These are phyloP conservation scores for Solioccasus polychromus DNA, from an alignment of 768 basidiomycete genomes.

Conservation along the genomic window DNA sequence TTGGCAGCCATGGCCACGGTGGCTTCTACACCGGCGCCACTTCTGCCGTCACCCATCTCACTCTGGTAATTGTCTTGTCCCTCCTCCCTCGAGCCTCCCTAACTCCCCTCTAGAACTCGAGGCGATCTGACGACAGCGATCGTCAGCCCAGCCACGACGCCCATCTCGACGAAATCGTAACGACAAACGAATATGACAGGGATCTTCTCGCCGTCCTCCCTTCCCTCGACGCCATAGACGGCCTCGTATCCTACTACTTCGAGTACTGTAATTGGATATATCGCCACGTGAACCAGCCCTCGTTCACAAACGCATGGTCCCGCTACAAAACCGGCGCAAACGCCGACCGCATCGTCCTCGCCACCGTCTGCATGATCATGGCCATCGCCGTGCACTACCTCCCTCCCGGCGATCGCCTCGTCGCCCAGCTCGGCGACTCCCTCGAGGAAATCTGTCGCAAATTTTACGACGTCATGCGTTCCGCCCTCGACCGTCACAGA, in stretches of 20 bases:
- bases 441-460: slow-evolving; percentile 61
- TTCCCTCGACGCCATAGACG: slow-evolving; percentile 64
- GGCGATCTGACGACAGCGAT: slow-evolving; percentile 51
- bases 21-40: slow-evolving; percentile 82
- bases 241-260: slow-evolving; percentile 73
- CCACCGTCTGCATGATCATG: slow-evolving; percentile 73
- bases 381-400: slow-evolving; percentile 72
- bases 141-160: slow-evolving; percentile 53
- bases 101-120: slow-evolving; percentile 35
- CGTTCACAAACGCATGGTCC: slow-evolving; percentile 66
- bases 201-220: slow-evolving; percentile 71
- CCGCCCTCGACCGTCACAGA: slow-evolving; percentile 59
- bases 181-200: slow-evolving; percentile 59
- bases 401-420: slow-evolving; percentile 59
- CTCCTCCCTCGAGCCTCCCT: slow-evolving; percentile 14
- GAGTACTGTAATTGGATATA: slow-evolving; percentile 89
- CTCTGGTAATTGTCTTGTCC: slow-evolving; percentile 43
- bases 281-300: slow-evolving; percentile 65
- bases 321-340: slow-evolving; percentile 67
- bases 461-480: slow-evolving; percentile 68
- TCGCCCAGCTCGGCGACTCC: slow-evolving; percentile 48
- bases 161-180: slow-evolving; percentile 38
- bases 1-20: slow-evolving; percentile 61
- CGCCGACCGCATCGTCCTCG: slow-evolving; percentile 66
- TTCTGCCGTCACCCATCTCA: slow-evolving; percentile 66